These are phyloP conservation scores for Pythium grandisporangium DNA, from an alignment of 352 stramenopile species.

Conservation along the genomic window DNA sequence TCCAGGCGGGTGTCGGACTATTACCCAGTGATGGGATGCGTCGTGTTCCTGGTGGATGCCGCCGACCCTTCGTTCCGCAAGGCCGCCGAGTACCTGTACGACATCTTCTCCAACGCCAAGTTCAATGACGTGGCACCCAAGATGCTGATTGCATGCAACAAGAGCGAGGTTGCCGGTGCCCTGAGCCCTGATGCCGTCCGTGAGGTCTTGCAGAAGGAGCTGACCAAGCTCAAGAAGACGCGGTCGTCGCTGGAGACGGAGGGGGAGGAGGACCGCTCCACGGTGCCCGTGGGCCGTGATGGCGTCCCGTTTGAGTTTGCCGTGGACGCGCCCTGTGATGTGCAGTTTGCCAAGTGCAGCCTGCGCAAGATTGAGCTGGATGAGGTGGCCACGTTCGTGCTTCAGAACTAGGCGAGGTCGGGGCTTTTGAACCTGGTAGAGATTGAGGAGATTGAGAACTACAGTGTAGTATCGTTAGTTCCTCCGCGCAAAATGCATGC, in stretches of 20 bases:
- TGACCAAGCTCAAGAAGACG: slow-evolving; percentile 81
- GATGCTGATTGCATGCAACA: slow-evolving; percentile 81
- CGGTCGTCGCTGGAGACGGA: slow-evolving; percentile 80
- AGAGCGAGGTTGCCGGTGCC: slow-evolving; percentile 47
- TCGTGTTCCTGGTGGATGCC: slow-evolving; percentile 76
- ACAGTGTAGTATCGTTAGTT: too few relatives aligned
- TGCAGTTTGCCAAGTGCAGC: slow-evolving; percentile 62
- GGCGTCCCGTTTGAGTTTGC: slow-evolving; percentile 66
- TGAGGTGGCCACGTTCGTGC: slow-evolving; percentile 60
- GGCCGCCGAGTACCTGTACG: slow-evolving; percentile 79
- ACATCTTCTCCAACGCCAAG: slow-evolving; percentile 82
- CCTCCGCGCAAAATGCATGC: too few relatives aligned
- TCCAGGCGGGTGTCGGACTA: slow-evolving; percentile 60
- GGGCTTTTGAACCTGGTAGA: too few relatives aligned
- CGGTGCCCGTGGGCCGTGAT: slow-evolving; percentile 70
- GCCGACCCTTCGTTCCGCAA: slow-evolving; percentile 62
- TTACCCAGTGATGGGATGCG: slow-evolving; percentile 53
- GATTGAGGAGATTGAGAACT: too few relatives aligned
- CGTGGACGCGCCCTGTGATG: slow-evolving; percentile 71
- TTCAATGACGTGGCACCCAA: slow-evolving; percentile 62
- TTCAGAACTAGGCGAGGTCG: slow-evolving; percentile 68
- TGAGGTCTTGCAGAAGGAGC: slow-evolving; percentile 64
- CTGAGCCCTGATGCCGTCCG: slow-evolving; percentile 39
- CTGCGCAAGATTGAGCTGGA: slow-evolving; percentile 55
- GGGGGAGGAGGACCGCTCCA: slow-evolving; percentile 55